Base-by-base conservation (phyloP, 768 basidiomycete genomes). In the Termitomyces sp. region DNA sequence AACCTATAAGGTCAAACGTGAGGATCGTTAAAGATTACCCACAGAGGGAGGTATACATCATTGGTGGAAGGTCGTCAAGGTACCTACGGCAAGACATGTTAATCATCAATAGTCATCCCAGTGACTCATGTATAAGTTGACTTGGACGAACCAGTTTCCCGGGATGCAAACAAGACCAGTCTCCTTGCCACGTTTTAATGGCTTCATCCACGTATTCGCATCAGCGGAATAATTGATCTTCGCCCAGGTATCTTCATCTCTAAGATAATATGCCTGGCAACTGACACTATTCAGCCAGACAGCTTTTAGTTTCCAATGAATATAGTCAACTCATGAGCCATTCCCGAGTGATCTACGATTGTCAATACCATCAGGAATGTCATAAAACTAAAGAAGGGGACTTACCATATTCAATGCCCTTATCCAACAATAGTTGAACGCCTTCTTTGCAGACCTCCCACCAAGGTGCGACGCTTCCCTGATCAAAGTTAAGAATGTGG, bases 361-460 rank as follows among this genome's bases (percentile, higher is more conserved):
- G 15, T 43, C 15, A 17, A 10, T 17, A n/a, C 3, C 32, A 14
- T 45, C 25, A 48, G 11, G 11, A 25, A 31, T 32, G 25, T 5
- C 37, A 8, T 9, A 5, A n/a, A 45, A 31, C 34, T 14, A 29
- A 25, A 15, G 10, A 34, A 57, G 14, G 36, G 20, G 7, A 56
- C 74, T 54, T 60, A 86, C 86, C 88, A 67, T 92, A 91, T 76
- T 88, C 81, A 49, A 92, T 87, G 0, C 90, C 90, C 63, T 86
- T 86, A 42, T 87, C 85, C 29, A 89, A 79, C 31, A 91, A 73
- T 31, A 91, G 75, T 15, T 82, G 72, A 0, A 83, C 84, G 4
- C 85, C 86, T 70, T 88, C 87, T 63, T 82, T 85, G 71, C 83
- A 86, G 3, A 83, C 83, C 70, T 92, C 90, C 89, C 89, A 92